A percentile compares a stretch with the other conserved stretches of the same genome.
phyloP scores from a whole-genome alignment of 202 grass and related monocot genomes.

The Sporobolus alterniflorus region DNA sequence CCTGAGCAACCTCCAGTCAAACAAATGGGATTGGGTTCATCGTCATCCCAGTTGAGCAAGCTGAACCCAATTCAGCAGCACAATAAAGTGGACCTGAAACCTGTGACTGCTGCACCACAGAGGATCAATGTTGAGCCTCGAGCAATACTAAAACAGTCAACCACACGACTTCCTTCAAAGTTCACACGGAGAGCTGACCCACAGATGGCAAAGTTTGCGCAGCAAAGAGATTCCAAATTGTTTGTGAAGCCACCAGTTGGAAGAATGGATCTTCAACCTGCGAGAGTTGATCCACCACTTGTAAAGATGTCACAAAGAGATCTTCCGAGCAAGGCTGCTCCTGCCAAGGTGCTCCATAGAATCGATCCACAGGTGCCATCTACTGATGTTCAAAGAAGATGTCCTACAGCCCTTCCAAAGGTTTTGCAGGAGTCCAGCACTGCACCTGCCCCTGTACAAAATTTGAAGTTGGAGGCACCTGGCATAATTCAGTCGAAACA shows the following conservation, averaged over 20 bases:
- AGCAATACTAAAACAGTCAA: neutral
- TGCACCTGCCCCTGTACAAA: neutral
- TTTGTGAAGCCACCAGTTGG: neutral
- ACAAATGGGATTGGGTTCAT: constrained; percentile 17
- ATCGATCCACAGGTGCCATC: constrained; percentile 4
- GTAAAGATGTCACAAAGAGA: neutral
- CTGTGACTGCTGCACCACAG: neutral
- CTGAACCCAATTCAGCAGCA: constrained; percentile 6
- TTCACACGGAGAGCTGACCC: neutral
- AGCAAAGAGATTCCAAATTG: neutral
- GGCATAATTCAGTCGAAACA: neutral
- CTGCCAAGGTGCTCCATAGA: neutral
- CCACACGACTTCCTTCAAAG: neutral
- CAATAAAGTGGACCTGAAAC: neutral
- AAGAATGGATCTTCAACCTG: neutral
- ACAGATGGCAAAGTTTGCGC: neutral
- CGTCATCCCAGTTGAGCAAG: constrained; percentile 11
- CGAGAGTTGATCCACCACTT: neutral
- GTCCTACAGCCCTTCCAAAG: neutral
- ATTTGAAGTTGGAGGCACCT: neutral
- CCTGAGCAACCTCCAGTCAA: constrained; percentile 4
- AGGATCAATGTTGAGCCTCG: constrained; percentile 2
- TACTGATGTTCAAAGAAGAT: constrained; percentile 26
- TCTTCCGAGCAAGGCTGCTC: neutral
- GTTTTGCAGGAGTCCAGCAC: neutral